phyloP scores from a whole-genome alignment of 768 basidiomycete species.

The Daedaleopsis sinensis region DNA sequence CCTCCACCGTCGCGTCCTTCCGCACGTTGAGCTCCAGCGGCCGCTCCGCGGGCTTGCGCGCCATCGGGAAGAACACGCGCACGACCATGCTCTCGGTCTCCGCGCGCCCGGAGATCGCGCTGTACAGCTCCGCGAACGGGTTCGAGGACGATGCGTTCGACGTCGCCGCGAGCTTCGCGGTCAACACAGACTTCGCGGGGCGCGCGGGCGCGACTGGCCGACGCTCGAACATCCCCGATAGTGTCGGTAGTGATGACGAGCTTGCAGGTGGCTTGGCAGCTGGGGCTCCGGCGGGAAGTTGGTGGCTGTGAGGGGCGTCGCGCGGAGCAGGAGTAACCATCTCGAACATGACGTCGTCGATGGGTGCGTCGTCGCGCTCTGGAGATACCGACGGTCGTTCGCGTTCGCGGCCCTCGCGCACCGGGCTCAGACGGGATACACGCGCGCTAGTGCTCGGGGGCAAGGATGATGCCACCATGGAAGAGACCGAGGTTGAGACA shows the following conservation, averaged over 20 bases:
- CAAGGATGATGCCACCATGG: conserved; percentile 52
- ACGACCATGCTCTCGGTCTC: conserved; percentile 62
- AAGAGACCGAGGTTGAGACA: conserved; percentile 57
- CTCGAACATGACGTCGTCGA: conserved; percentile 55
- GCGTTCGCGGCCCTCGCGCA: conserved; percentile 46
- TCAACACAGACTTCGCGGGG: conserved; percentile 64
- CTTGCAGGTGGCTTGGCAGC: conserved; percentile 13
- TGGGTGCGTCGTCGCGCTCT: conserved; percentile 28
- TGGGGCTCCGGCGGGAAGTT: conserved; percentile 21
- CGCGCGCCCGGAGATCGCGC: conserved; percentile 79
- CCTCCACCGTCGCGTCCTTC: conserved; percentile 90
- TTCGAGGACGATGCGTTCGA: conserved; percentile 65
- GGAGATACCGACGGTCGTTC: conserved; percentile 29
- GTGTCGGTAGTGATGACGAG: not conserved
- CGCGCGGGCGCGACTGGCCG: conserved; percentile 47
- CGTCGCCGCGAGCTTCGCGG: conserved; percentile 73
- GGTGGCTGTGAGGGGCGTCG: conserved; percentile 10
- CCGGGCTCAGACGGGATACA: conserved; percentile 31
- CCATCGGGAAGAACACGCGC: conserved; percentile 85
- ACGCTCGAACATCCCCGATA: conserved; percentile 49
- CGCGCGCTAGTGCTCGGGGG: conserved; percentile 43
- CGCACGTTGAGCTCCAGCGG: conserved; percentile 76
- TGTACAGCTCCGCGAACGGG: conserved; percentile 88
- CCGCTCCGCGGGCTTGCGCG: conserved; percentile 58
- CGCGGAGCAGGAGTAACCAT: conserved; percentile 47